A percentile compares a stretch with the other conserved stretches of the same genome.
These are phyloP conservation scores for Jackrogersella multiformis DNA, from an alignment of 495 filamentous ascomycete species.

Conservation along the genomic window DNA sequence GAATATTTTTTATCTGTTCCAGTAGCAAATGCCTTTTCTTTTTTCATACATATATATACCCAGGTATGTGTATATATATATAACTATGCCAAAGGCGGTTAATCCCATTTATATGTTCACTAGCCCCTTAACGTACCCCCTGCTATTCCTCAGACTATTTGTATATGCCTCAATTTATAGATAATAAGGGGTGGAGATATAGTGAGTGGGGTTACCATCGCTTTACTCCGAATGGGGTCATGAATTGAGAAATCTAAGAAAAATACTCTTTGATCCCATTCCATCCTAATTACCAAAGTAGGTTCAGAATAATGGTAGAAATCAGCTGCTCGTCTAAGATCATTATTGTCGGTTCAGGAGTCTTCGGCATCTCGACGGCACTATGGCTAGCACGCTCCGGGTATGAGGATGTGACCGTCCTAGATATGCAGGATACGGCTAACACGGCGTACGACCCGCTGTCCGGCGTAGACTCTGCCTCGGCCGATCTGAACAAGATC, in stretches of 20 bases:
- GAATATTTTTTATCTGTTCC: too few species aligned
- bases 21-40: too few species aligned
- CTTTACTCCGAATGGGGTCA: conserved; percentile 11
- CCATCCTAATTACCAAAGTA: background rate
- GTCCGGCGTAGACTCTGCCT: conserved; percentile 34
- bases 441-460: conserved; percentile 27
- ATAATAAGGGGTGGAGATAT: conserved; percentile 8
- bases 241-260: background rate
- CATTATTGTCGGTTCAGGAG: conserved; percentile 56
- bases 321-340: conserved; percentile 42
- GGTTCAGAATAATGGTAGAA: conserved; percentile 13
- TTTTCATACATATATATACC: too few species aligned
- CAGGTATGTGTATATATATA: too few species aligned
- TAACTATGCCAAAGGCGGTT: too few species aligned
- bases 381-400: conserved; percentile 54
- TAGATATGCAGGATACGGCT: conserved; percentile 52
- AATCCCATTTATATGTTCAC: too few species aligned
- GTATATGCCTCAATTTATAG: background rate
- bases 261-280: background rate
- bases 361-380: conserved; percentile 55
- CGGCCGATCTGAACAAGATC: conserved; percentile 57
- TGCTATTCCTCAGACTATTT: background rate
- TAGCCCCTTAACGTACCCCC: too few species aligned
- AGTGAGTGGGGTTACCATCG: conserved; percentile 12
- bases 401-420: conserved; percentile 53